Evolutionary conservation across 169 alveolate species (phyloP), one percentile per base, ranked within the genome.

Genomic region (Babesia sp.): DNA sequence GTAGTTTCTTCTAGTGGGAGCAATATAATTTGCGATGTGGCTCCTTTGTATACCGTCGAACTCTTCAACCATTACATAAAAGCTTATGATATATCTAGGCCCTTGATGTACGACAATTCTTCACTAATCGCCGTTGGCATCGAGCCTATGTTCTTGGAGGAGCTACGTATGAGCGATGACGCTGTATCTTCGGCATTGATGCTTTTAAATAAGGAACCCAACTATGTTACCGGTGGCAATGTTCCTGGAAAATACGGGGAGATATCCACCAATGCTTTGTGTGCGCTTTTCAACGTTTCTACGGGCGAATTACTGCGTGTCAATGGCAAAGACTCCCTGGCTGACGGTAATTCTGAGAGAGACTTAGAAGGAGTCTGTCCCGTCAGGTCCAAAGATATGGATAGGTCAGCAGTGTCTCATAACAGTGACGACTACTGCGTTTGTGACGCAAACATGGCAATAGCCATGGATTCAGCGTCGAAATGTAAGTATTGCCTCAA

Each of bases 41-140:
- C 44, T 20, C 82, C 86, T 22, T 26, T 66, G 36, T 77, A 77
- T 67, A 28, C 28, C 36, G 72, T 77, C 20, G 86, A 77, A 22
- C 34, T 77, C 46, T 77, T 57, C 67, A 77, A 77, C 75, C 86
- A 77, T 56, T 57, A 77, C 41, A 66, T 77, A 11, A 66, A 54
- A 45, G 79, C 81, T 1, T 77, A 55, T 44, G 86, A 77, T 48
- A 22, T 77, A 2, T 50, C 71, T 11, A 44, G 63, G 24, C 48
- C 71, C 42, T 46, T 50, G 39, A 36, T 64, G 58, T 60, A 36
- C 26, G 73, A 67, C 69, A 34, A 60, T 16, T 51, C 68, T 29
- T 61, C 20, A 4, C 58, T 77, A 20, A 61, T 67, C 18, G 86
- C 86, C 6, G 34, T 77, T 11, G 86, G 86, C 20, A 77, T 77